These are phyloP conservation scores for Tricholoma flavovirens DNA, from an alignment of 768 basidiomycete species.

Conservation along the genomic window DNA sequence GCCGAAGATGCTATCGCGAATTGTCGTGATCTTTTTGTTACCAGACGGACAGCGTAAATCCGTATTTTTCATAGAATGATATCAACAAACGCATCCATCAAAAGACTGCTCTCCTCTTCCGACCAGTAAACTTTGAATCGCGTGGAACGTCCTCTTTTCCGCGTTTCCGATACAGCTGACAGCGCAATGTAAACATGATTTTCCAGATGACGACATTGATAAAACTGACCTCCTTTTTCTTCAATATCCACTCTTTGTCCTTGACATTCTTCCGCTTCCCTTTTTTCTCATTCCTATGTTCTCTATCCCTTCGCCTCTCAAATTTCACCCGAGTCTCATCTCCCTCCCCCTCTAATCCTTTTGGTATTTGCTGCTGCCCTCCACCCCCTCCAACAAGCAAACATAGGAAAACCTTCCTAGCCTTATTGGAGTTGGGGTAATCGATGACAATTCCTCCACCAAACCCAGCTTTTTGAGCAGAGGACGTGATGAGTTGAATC, in stretches of 20 bases:
- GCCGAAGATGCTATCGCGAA: constrained; percentile 49
- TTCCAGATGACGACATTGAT: background rate
- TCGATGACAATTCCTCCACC: constrained; percentile 96
- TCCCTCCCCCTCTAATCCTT: constrained; percentile 68
- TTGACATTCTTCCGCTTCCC: constrained; percentile 71
- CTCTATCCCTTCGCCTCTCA: constrained; percentile 72
- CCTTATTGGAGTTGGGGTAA: constrained; percentile 96
- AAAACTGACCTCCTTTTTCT: constrained; percentile 84
- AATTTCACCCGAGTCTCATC: constrained; percentile 58
- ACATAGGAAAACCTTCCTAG: constrained; percentile 90
- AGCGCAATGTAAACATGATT: constrained; percentile 3
- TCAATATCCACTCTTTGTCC: constrained; percentile 88
- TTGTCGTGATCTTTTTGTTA: constrained; percentile 41
- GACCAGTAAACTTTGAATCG: constrained; percentile 89
- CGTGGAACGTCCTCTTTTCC: constrained; percentile 81
- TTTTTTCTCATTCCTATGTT: constrained; percentile 47
- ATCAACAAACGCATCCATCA: constrained; percentile 31
- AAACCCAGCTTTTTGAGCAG: constrained; percentile 92
- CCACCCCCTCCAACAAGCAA: constrained; percentile 83
- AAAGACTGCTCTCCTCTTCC: constrained; percentile 78
- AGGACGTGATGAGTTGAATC: constrained; percentile 88
- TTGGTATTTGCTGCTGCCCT: constrained; percentile 58
- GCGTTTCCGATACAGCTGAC: constrained; percentile 73
- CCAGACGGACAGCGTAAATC: constrained; percentile 17
- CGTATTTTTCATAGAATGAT: background rate